These are phyloP conservation scores for Tuber aestivum DNA, from an alignment of 495 filamentous ascomycete genomes.

Conservation along the genomic window DNA sequence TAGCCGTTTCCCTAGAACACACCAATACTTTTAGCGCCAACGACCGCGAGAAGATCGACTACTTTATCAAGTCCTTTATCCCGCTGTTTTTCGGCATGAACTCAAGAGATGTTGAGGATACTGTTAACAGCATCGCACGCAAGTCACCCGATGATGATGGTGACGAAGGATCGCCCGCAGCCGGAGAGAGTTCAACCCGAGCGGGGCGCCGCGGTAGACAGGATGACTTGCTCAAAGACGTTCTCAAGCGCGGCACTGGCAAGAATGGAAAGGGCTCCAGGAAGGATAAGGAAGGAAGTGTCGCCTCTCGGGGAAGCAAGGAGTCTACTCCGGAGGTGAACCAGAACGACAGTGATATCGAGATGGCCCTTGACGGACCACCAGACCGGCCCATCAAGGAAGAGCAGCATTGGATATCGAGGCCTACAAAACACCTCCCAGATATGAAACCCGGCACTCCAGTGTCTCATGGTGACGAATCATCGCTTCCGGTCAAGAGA, in stretches of 20 bases:
- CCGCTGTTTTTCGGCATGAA: slow-evolving; percentile 83
- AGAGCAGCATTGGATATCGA: slow-evolving; percentile 53
- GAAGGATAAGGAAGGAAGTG: slow-evolving; percentile 66
- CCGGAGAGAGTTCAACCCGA: slow-evolving; percentile 33
- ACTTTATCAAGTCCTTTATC: slow-evolving; percentile 84
- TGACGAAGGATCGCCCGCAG: slow-evolving; percentile 51
- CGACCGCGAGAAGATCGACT: slow-evolving; percentile 69
- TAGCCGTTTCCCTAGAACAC: slow-evolving; percentile 67
- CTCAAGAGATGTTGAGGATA: slow-evolving; percentile 65
- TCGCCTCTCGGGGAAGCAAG: slow-evolving; percentile 58
- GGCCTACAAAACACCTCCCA: slow-evolving; percentile 46
- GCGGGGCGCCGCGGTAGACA: slow-evolving; percentile 29
- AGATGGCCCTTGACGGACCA: slow-evolving; percentile 50
- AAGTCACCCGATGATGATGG: slow-evolving; percentile 62
- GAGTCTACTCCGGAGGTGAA: slow-evolving; percentile 78
- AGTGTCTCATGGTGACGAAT: slow-evolving; percentile 58
- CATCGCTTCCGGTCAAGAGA: slow-evolving; percentile 74
- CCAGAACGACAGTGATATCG: slow-evolving; percentile 63
- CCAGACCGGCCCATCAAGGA: slow-evolving; percentile 49
- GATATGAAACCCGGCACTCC: slow-evolving; percentile 43
- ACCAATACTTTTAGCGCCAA: slow-evolving; percentile 59
- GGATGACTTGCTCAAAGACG: slow-evolving; percentile 67
- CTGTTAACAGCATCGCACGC: slow-evolving; percentile 63
- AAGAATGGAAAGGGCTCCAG: slow-evolving; percentile 58
- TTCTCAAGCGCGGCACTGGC: slow-evolving; percentile 68